These are phyloP conservation scores for Candida vartiovaarae DNA, from an alignment of 805 yeast species.

Conservation along the genomic window DNA sequence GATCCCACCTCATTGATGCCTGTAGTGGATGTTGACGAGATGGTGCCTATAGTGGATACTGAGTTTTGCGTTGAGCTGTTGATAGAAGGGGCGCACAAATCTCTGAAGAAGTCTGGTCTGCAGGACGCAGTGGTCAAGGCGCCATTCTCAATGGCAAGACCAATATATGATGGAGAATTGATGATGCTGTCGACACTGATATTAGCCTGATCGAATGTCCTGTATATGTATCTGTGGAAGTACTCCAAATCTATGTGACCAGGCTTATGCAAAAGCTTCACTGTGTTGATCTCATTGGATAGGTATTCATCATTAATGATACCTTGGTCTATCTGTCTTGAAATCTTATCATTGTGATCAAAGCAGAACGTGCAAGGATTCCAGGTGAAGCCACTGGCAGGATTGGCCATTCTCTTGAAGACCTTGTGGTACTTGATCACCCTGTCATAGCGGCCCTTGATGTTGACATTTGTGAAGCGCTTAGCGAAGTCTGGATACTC, in stretches of 20 bases:
- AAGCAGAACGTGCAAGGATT: slow-evolving; percentile 17
- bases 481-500: slow-evolving; percentile 22
- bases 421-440: slow-evolving; percentile 22
- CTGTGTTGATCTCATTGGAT: slow-evolving; percentile 12
- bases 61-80: too few relatives aligned
- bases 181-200: slow-evolving; percentile 12
- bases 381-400: slow-evolving; percentile 18
- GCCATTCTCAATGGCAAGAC: slow-evolving; percentile 20
- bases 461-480: slow-evolving; percentile 22
- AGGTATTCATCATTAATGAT: slow-evolving; percentile 11
- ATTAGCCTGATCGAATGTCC: slow-evolving; percentile 5
- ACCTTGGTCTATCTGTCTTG: slow-evolving; percentile 11
- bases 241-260: slow-evolving; percentile 23
- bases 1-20: too few relatives aligned
- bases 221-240: slow-evolving; percentile 20
- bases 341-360: slow-evolving; percentile 9
- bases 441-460: slow-evolving; percentile 23
- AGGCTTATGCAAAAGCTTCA: slow-evolving; percentile 17
- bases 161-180: slow-evolving; percentile 17
- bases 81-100: not conserved
- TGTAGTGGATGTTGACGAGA: too few relatives aligned
- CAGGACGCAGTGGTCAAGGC: slow-evolving; percentile 12
- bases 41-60: too few relatives aligned
- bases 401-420: slow-evolving; percentile 18
- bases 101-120: slow-evolving; percentile 9